Evolutionary conservation across 2,329 filamentous ascomycete species (phyloP).

Genomic region (Alternaria solani): DNA sequence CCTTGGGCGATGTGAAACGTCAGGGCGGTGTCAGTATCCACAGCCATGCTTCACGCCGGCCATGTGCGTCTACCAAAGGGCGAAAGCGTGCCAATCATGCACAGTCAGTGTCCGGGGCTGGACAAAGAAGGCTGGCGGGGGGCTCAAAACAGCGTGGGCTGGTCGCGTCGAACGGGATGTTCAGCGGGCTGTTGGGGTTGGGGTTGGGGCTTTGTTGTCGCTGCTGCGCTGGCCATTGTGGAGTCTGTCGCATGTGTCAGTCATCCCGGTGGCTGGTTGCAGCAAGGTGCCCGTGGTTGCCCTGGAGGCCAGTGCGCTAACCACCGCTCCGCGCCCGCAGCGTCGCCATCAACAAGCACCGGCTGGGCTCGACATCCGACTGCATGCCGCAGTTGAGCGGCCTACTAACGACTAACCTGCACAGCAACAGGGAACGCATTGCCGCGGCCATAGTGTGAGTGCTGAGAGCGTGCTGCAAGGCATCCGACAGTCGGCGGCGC

Average conservation of each 20-base stretch:
- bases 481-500: slow-evolving; percentile 33
- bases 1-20: slow-evolving; percentile 6
- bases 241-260: slow-evolving; percentile 15
- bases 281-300: slow-evolving; percentile 18
- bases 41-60: background rate
- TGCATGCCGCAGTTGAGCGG: slow-evolving; percentile 31
- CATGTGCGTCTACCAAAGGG: background rate
- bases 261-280: slow-evolving; percentile 16
- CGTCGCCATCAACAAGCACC: slow-evolving; percentile 34
- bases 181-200: background rate
- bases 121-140: background rate
- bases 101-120: background rate
- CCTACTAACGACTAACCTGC: slow-evolving; percentile 45
- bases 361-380: slow-evolving; percentile 29
- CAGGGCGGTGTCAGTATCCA: background rate
- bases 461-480: slow-evolving; percentile 25
- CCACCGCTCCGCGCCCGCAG: slow-evolving; percentile 19
- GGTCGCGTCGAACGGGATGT: background rate
- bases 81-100: background rate
- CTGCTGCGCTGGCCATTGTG: slow-evolving; percentile 15
- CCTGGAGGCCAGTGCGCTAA: slow-evolving; percentile 23
- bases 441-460: slow-evolving; percentile 14
- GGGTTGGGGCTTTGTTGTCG: slow-evolving; percentile 5
- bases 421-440: slow-evolving; percentile 38
- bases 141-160: background rate